These are phyloP conservation scores for Pseudogymnoascus sp. DNA, from an alignment of 2,329 filamentous ascomycete species.

Conservation along the genomic window DNA sequence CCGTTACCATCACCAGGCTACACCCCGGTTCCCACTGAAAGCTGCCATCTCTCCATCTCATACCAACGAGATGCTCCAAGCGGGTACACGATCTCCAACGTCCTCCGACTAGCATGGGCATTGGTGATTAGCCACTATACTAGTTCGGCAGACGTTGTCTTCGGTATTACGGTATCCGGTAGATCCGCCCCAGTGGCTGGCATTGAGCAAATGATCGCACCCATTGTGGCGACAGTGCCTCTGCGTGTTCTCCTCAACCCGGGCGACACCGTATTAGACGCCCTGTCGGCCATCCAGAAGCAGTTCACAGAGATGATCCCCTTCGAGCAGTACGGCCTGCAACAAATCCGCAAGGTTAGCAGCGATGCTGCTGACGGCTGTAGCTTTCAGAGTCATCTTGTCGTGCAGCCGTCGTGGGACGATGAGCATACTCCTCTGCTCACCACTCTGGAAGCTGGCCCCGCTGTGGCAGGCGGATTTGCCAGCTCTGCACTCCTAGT, in stretches of 20 bases:
- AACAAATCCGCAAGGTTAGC: conserved; percentile 11
- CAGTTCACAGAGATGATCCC: conserved; percentile 40
- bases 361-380: conserved; percentile 9
- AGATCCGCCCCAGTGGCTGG: conserved; percentile 31
- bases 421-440: background rate
- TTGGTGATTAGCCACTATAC: conserved; percentile 32
- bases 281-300: conserved; percentile 39
- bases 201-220: conserved; percentile 35
- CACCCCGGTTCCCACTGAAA: conserved; percentile 9
- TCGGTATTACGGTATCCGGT: conserved; percentile 36
- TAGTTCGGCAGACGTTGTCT: conserved; percentile 33
- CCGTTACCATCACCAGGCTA: conserved; percentile 13
- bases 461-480: background rate
- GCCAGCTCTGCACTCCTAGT: background rate
- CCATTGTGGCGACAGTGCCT: conserved; percentile 37
- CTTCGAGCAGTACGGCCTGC: conserved; percentile 15
- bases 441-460: background rate
- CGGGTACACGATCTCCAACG: conserved; percentile 23
- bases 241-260: conserved; percentile 29
- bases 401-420: conserved; percentile 15
- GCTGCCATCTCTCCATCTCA: background rate
- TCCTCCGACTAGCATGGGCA: conserved; percentile 36
- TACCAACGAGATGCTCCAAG: background rate
- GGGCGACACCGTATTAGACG: conserved; percentile 30
- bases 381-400: conserved; percentile 16